Evolutionary conservation across 495 filamentous ascomycete genomes (phyloP).

Genomic region (Elasticomyces elasticus): DNA sequence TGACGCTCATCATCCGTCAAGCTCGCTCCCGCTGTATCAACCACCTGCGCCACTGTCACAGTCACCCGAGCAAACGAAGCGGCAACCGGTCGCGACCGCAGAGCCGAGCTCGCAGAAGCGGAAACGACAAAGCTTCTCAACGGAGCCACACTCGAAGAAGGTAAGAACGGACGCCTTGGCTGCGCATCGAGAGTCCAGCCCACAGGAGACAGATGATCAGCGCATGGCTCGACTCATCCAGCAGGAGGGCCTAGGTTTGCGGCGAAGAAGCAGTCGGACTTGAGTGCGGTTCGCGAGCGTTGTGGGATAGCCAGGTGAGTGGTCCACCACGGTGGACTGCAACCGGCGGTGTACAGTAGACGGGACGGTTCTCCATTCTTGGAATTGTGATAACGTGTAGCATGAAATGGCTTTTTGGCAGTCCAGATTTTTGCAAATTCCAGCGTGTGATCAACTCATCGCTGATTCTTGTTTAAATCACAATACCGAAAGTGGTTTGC

Average conservation of each 20-base stretch:
- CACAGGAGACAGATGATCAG: conserved; percentile 35
- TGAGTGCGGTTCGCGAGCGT: no score
- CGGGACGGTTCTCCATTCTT: no score
- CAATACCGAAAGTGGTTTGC: no score
- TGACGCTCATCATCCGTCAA: background rate
- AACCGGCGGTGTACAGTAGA: no score
- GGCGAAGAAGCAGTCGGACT: conserved; percentile 42
- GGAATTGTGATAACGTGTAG: no score
- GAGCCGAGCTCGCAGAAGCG: conserved; percentile 2
- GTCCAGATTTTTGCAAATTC: no score
- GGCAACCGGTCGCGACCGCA: background rate
- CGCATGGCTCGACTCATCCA: conserved; percentile 49
- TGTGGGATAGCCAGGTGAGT: no score
- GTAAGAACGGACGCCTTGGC: conserved; percentile 1
- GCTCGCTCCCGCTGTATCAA: conserved; percentile 12
- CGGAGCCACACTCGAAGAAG: conserved; percentile 10
- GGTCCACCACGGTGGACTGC: no score
- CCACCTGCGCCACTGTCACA: conserved; percentile 11
- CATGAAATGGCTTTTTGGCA: no score
- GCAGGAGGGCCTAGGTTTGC: conserved; percentile 49
- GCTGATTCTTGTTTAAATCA: no score
- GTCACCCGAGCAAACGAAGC: conserved; percentile 14
- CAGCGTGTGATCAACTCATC: no score
- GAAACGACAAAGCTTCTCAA: background rate
- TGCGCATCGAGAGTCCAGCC: conserved; percentile 7